Evolutionary conservation across 805 yeast species (phyloP), one percentile per base, ranked within the genome.

Genomic region (Candida parachauliodes): DNA sequence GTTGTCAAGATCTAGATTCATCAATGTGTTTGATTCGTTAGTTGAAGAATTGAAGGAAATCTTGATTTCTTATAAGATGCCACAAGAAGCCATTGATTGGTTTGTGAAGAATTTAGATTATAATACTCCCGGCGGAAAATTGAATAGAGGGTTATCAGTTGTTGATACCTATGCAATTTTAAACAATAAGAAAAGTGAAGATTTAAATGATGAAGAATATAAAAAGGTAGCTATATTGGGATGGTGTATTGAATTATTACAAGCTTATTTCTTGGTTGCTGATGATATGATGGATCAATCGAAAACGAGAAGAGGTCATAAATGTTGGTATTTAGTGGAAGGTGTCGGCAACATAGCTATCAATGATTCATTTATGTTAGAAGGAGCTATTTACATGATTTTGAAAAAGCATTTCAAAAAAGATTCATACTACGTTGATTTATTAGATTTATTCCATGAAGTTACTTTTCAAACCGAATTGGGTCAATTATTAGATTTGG

Each of bases 231-330:
- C 97, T 8, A 69, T 89, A 34, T 73, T 93, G 48, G 98, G 98
- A 16, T 93, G 98, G 98, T 74, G 88, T 51, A 79, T 93, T 50
- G 98, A 93, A 68, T 74, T 93, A 48, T 72, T 91, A 50, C 98
- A 91, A 68, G 98, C 97, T 2, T 93, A 87, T 62, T 93, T 93
- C 73, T 74, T 93, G 54, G 98, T 93, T 40, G 94, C 98, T 22
- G 98, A 93, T 61, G 98, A 93, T 60, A 93, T 93, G 80, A 93
- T 93, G 98, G 98, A 93, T 62, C 79, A 80, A 50, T 85, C 96
- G 23, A 83, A 87, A 61, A 93, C 98, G 28, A 85, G 98, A 74
- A 83, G 98, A 62, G 98, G 97, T 43, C 97, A 91, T 67, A 93
- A 96, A 48, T 93, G 98, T 66, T 93, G 98, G 98, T 93, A 88